These are phyloP conservation scores for Talaromyces atroroseus DNA, from an alignment of 2,329 filamentous ascomycete genomes.

Conservation along the genomic window DNA sequence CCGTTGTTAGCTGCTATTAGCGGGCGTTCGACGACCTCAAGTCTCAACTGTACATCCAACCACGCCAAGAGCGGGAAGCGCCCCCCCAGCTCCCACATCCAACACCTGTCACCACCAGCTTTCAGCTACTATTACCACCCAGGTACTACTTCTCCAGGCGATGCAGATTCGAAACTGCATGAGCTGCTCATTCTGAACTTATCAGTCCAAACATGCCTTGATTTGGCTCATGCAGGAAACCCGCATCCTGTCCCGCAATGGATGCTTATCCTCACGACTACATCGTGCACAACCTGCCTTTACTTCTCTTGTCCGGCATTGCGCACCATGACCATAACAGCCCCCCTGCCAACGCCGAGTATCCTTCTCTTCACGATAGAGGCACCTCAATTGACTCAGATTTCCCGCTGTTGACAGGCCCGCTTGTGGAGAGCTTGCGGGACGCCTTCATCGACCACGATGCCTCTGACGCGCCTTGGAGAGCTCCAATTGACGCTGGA, in stretches of 20 bases:
- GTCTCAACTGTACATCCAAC: no score
- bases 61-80: no score
- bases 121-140: no score
- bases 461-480: conserved; percentile 62
- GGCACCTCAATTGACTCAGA: conserved; percentile 65
- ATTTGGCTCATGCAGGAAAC: conserved; percentile 17
- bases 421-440: conserved; percentile 60
- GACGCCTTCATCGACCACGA: conserved; percentile 63
- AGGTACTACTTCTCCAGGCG: no score
- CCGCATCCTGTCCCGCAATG: conserved; percentile 34
- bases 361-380: conserved; percentile 51
- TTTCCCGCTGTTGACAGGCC: conserved; percentile 59
- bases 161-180: not conserved
- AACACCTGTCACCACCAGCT: no score
- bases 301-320: conserved; percentile 77
- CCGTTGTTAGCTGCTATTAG: no score
- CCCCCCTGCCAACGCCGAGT: conserved; percentile 33
- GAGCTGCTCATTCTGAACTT: not conserved
- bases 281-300: conserved; percentile 78
- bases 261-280: conserved; percentile 56
- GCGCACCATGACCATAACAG: conserved; percentile 25
- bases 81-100: no score
- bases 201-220: conserved; percentile 26
- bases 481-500: conserved; percentile 49
- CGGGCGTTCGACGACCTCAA: no score